Base-by-base conservation (phyloP, 257 asterid genomes). In the Parsonsia alboflavescens region DNA sequence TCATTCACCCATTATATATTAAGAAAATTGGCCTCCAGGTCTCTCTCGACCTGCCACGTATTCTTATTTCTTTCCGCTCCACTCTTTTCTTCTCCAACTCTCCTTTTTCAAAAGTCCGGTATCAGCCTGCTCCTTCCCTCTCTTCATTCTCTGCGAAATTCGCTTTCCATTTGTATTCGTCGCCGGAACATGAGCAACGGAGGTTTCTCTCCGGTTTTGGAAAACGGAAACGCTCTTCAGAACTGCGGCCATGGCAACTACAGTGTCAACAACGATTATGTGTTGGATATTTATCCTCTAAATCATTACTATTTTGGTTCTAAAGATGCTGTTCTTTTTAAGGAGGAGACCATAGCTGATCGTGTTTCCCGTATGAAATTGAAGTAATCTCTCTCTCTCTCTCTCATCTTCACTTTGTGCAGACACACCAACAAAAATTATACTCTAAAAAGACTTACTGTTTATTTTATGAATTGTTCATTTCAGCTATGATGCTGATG, bases 301-400 rank as follows among this genome's bases (percentile, higher is more conserved):
- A 82, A 80, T 68, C 80, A 85, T 71, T 94, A 92, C 90, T 94
- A 88, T 80, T 94, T 94, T 85, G 98, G 96, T 74, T 89, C 90
- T 79, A 84, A 46, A 39, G 89, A 85, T 45, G 81, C 90, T 9
- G 66, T 61, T 77, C 79, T 86, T 21, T 72, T 75, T 21, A 90
- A 73, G 79, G 84, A 70, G 77, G 99, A 90, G 70, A 85, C 93
- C 2, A 50, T 80, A 50, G 74, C 85, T 68, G 96, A 88, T 79
- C 97, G 97, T 19, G 56, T 90, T 75, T 81, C 74, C 68, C 97
- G 99, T 19, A 80, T 94, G 80, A 92, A 81, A 79, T 80, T 91
- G 53, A 90, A 92, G 98, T 92, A 88, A 11, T 80, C 71, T 0
- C 11, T 24, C 5, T 48, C n/a, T n/a, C n/a, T n/a, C n/a, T n/a